phyloP scores from a whole-genome alignment of 345 rosid species.

The Citrus trifoliata region DNA sequence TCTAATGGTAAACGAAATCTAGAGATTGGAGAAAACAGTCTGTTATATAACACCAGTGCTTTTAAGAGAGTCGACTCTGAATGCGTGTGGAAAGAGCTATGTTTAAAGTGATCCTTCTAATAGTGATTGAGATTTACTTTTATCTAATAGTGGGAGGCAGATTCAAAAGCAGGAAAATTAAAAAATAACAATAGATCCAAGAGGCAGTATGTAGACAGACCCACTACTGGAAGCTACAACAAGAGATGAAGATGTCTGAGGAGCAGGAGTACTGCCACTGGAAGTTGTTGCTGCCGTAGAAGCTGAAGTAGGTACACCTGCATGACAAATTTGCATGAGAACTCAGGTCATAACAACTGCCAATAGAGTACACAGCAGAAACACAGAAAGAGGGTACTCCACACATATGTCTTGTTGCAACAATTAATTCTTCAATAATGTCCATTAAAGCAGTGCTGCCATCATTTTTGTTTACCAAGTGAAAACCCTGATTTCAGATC shows the following conservation, averaged over 20 bases:
- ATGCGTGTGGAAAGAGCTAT: neutral
- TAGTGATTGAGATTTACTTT: neutral
- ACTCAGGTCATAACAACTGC: neutral
- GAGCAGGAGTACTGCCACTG: constrained; percentile 35
- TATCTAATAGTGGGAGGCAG: neutral
- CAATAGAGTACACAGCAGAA: neutral
- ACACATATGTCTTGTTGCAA: neutral
- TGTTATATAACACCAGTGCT: neutral
- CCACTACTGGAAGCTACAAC: constrained; percentile 69
- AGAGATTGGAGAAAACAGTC: neutral
- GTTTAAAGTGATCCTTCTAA: neutral
- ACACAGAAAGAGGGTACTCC: neutral
- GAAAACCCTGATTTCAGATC: neutral
- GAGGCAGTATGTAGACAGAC: constrained; percentile 53
- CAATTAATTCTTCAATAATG: neutral
- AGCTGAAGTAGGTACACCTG: constrained; percentile 58
- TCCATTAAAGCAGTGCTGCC: neutral
- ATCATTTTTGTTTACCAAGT: neutral
- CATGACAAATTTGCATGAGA: constrained; percentile 14
- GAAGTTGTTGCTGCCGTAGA: constrained; percentile 47
- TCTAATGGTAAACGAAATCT: neutral
- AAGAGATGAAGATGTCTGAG: constrained; percentile 56
- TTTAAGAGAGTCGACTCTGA: neutral
- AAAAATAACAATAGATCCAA: neutral
- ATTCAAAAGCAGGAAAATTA: neutral